Evolutionary conservation across 2,329 filamentous ascomycete species (phyloP).

Genomic region (Didymella pomorum): DNA sequence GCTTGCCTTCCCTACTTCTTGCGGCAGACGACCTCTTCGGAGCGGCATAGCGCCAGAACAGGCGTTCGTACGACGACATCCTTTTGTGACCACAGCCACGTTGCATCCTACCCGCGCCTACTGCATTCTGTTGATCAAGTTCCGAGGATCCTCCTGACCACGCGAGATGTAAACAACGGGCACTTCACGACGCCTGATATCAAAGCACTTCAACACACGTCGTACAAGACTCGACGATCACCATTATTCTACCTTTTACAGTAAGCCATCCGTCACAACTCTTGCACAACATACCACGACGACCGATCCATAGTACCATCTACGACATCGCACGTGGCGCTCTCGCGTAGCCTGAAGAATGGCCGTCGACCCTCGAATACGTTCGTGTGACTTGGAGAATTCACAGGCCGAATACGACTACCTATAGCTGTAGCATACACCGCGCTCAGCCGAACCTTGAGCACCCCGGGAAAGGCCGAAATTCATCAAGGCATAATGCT

Average conservation of each 20-base stretch:
- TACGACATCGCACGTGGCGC: conserved; percentile 22
- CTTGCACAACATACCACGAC: background rate
- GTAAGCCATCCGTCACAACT: background rate
- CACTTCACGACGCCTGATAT: no score
- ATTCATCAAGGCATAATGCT: background rate
- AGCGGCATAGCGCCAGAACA: background rate
- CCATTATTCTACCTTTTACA: background rate
- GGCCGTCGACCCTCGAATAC: conserved; percentile 7
- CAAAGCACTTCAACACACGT: background rate
- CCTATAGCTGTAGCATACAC: background rate
- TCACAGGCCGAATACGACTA: background rate
- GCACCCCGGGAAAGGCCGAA: background rate
- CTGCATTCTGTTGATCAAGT: background rate
- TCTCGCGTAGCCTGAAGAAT: conserved; percentile 5
- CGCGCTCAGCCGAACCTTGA: background rate
- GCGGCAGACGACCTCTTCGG: background rate
- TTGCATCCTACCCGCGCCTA: conserved; percentile 14
- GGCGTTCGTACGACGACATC: conserved; percentile 18
- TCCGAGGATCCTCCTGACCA: background rate
- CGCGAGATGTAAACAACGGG: background rate
- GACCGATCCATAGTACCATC: conserved; percentile 5
- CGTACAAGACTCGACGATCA: background rate
- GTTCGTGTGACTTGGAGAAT: background rate
- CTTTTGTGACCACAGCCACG: conserved; percentile 28
- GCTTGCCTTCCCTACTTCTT: background rate